A percentile compares a stretch with the other conserved stretches of the same genome.
These are phyloP conservation scores for Ceratocystis colombiana DNA, from an alignment of 2,329 filamentous ascomycete species.

Conservation along the genomic window DNA sequence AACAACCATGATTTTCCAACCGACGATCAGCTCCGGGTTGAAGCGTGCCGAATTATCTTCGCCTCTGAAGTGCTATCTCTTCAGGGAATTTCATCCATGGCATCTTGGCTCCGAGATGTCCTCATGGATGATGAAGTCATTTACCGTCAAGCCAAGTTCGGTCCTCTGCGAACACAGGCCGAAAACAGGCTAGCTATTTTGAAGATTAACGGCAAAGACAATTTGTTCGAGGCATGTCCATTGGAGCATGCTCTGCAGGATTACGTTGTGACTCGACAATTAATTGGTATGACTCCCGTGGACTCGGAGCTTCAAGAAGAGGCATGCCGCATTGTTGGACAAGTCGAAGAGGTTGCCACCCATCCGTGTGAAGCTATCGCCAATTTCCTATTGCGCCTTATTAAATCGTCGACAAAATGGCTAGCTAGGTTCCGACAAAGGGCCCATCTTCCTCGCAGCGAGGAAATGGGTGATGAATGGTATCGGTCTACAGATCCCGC, in stretches of 20 bases:
- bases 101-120: conserved; percentile 50
- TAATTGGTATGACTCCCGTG: conserved; percentile 50
- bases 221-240: conserved; percentile 47
- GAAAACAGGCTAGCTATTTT: conserved; percentile 42
- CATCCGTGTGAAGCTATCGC: conserved; percentile 42
- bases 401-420: conserved; percentile 44
- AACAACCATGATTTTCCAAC: conserved; percentile 36
- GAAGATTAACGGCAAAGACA: conserved; percentile 48
- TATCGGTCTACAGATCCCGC: conserved; percentile 44
- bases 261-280: conserved; percentile 42
- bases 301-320: conserved; percentile 51
- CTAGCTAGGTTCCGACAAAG: conserved; percentile 46
- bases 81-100: conserved; percentile 34
- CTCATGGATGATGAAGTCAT: conserved; percentile 42
- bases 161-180: conserved; percentile 38
- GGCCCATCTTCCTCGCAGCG: conserved; percentile 47
- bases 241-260: conserved; percentile 46
- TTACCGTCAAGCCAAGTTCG: conserved; percentile 39
- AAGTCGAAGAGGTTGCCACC: conserved; percentile 45
- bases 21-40: conserved; percentile 46
- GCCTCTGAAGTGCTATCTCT: conserved; percentile 42
- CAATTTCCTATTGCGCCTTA: conserved; percentile 47
- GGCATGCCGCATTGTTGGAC: conserved; percentile 47
- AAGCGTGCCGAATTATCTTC: conserved; percentile 50
- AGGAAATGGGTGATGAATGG: conserved; percentile 42